Evolutionary conservation across 1,284 basidiomycete genomes (phyloP).

Genomic region (Vanrija sp.): DNA sequence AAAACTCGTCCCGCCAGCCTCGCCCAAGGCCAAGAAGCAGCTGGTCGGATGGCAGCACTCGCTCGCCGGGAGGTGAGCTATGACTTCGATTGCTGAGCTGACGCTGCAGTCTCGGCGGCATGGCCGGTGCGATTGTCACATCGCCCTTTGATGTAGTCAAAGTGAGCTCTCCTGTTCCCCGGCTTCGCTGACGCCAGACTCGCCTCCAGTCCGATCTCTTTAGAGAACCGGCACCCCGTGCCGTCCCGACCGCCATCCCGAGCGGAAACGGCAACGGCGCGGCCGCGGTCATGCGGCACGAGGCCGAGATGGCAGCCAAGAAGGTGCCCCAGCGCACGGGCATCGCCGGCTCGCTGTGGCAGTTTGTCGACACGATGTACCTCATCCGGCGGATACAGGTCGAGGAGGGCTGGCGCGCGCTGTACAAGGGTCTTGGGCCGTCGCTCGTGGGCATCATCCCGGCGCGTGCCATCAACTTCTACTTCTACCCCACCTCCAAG

Average conservation of each 20-base stretch:
- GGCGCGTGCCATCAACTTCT: conserved; percentile 93
- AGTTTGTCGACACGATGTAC: conserved; percentile 91
- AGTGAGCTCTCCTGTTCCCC: conserved; percentile 25
- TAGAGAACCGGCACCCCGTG: conserved; percentile 48
- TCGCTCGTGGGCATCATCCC: conserved; percentile 93
- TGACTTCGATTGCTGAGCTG: conserved; percentile 5
- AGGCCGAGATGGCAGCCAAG: conserved; percentile 10
- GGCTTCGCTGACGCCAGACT: conserved; percentile 52
- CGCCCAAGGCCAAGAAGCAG: conserved; percentile 39
- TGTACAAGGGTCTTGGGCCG: conserved; percentile 93
- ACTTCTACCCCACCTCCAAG: conserved; percentile 96
- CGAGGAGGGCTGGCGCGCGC: conserved; percentile 82
- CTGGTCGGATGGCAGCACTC: conserved; percentile 82
- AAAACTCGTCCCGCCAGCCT: not conserved
- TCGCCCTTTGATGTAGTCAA: conserved; percentile 98
- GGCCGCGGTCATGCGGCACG: conserved; percentile 13
- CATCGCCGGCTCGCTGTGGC: conserved; percentile 64
- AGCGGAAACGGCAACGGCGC: conserved; percentile 8
- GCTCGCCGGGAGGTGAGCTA: conserved; percentile 76
- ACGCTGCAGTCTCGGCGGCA: conserved; percentile 74
- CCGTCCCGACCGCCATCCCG: conserved; percentile 5
- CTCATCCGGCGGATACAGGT: conserved; percentile 83
- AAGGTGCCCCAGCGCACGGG: conserved; percentile 35
- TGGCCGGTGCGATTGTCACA: conserved; percentile 96
- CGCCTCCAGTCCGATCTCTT: conserved; percentile 90